Conservation (phyloP, 2,329 filamentous ascomycete genomes). For the Aspergillus bombycis region DNA sequence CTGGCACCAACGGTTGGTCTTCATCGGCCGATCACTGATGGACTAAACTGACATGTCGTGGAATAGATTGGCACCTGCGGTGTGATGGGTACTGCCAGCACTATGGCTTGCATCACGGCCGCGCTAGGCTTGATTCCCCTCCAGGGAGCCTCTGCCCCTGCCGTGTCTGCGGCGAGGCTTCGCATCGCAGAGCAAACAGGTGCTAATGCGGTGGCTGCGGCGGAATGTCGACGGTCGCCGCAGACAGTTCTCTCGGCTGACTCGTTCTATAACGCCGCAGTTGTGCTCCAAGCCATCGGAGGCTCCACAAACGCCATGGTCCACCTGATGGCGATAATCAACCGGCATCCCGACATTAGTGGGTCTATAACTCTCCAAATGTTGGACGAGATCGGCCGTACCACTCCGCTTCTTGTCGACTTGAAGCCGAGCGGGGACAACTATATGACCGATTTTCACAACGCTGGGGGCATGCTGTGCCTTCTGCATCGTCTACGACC, state of each 20-base stretch:
- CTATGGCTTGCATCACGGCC: constrained; percentile 59
- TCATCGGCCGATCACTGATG: too few species aligned
- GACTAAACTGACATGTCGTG: neutral
- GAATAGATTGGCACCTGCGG: constrained; percentile 54
- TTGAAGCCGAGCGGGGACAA: constrained; percentile 58
- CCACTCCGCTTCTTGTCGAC: constrained; percentile 53
- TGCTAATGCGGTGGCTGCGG: constrained; percentile 50
- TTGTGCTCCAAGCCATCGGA: constrained; percentile 58
- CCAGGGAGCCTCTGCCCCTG: constrained; percentile 56
- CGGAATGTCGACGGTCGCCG: constrained; percentile 43
- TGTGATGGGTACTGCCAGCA: constrained; percentile 62
- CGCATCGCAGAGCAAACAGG: constrained; percentile 60
- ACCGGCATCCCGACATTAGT: constrained; percentile 53
- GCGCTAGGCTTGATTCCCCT: constrained; percentile 58
- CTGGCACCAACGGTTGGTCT: constrained; percentile 67
- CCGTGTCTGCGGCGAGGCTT: constrained; percentile 55
- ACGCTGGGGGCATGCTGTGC: constrained; percentile 55
- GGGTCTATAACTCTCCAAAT: constrained; percentile 50
- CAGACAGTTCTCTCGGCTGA: constrained; percentile 50
- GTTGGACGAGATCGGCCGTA: constrained; percentile 53
- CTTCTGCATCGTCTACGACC: constrained; percentile 51
- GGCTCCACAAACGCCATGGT: constrained; percentile 61
- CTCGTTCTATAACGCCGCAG: constrained; percentile 58
- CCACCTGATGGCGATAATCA: constrained; percentile 58
- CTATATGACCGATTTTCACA: constrained; percentile 60